Conservation (phyloP, 2,329 filamentous ascomycete species). For the Phaeosphaeria sp. region DNA sequence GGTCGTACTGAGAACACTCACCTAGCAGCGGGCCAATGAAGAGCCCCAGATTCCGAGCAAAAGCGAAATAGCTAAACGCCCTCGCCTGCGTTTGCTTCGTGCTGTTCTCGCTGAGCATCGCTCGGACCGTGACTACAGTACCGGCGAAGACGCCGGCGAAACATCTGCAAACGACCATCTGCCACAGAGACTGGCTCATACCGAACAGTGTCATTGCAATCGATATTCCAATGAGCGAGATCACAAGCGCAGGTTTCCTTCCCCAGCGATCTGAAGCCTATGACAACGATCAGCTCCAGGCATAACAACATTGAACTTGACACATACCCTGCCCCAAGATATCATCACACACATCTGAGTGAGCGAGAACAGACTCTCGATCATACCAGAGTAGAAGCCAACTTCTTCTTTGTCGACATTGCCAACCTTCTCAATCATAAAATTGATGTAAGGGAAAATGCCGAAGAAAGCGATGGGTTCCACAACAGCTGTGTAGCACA, state of each 20-base stretch:
- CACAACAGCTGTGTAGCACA: slow-evolving; percentile 75
- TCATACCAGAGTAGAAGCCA: slow-evolving; percentile 80
- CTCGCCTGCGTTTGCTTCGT: slow-evolving; percentile 73
- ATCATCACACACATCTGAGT: slow-evolving; percentile 83
- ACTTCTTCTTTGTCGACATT: slow-evolving; percentile 68
- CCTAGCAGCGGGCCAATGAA: slow-evolving; percentile 72
- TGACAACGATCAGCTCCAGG: not conserved
- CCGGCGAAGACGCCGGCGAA: slow-evolving; percentile 77
- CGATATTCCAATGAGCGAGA: slow-evolving; percentile 69
- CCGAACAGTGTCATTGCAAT: slow-evolving; percentile 71
- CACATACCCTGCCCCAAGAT: slow-evolving; percentile 65
- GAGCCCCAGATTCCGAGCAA: slow-evolving; percentile 76
- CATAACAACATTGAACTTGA: not conserved
- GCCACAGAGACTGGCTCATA: slow-evolving; percentile 68
- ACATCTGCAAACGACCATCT: slow-evolving; percentile 78
- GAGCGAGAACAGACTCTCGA: slow-evolving; percentile 73
- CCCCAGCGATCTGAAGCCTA: slow-evolving; percentile 70
- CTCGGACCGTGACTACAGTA: slow-evolving; percentile 74
- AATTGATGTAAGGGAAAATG: slow-evolving; percentile 81
- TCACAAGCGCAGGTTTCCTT: slow-evolving; percentile 74
- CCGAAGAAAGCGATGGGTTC: slow-evolving; percentile 85
- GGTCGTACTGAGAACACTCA: slow-evolving; percentile 12
- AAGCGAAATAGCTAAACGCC: slow-evolving; percentile 79
- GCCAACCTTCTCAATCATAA: slow-evolving; percentile 76
- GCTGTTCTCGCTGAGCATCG: slow-evolving; percentile 78